Base-by-base conservation (phyloP, 2,329 filamentous ascomycete species). In the Ophiosphaerella narmari region DNA sequence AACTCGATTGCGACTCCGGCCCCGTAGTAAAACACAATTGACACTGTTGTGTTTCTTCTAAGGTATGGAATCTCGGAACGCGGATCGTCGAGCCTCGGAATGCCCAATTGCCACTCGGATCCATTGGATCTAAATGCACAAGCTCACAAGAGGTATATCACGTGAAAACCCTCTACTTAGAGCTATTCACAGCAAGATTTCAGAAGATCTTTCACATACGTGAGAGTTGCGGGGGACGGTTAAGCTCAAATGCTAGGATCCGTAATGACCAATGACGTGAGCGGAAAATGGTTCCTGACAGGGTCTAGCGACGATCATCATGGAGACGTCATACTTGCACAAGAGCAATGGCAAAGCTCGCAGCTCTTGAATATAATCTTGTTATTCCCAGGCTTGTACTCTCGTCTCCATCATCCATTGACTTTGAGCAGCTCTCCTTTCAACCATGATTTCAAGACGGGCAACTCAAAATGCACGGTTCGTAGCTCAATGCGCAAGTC, bases 391-490 rank as follows among this genome's bases (percentile, higher is more conserved):
- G 11, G 7, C 6, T 29, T 29, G 4, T 3, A 29, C 11, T 29
- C 11, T 29, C 11, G 26, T 11, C 7, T 11, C 7, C 5, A 4
- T 4, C 16, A 11, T 21, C 52, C 55, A 59, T 53, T 51, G 32
- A 38, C 18, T 39, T 36, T 5, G 5, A 21, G 1, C 16, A 43
- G 39, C 26, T 8, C 29, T 36, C 43, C 41, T 41, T 43, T 41
- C 14, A 42, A 46, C 37, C 4, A 72, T 72, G 69, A 53, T 71
- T 41, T 66, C 66, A 36, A 70, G 66, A 67, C 66, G 69, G 54
- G 57, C 64, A 44, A 60, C 65, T 33, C 65, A 68, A 26, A 67
- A 68, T 52, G 65, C 68, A 13, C 59, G 63, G 48, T 60, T 58
- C 40, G 61, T 62, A 46, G 64, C 65, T 55, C 66, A 67, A 32